Base-by-base conservation (phyloP, 1,284 basidiomycete genomes). In the Cutaneotrichosporon cavernicola region DNA sequence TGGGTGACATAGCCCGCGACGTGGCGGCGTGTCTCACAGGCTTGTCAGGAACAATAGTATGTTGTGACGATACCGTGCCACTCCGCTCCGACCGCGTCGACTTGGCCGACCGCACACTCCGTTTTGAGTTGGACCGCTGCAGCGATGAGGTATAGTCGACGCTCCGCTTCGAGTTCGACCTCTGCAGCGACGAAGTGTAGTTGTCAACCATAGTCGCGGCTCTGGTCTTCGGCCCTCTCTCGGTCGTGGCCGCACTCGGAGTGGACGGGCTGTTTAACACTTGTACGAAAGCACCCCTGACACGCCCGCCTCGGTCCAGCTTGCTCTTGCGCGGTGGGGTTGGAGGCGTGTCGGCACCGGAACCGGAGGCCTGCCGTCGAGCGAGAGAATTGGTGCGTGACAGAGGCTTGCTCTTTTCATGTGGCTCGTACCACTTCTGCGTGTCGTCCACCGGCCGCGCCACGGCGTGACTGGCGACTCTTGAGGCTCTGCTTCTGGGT, bases 251-350 rank as follows among this genome's bases (percentile, higher is more conserved):
- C 21, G 47, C 40, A 30, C 10, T 18, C 8, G 30, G 18, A 8
- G 46, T n/a, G 11, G 32, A 2, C 10, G 21, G 13, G 4, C 13
- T 11, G 46, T 53, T 55, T 43, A 64, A 55, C 21, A 64, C 32
- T 9, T 51, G 40, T 8, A 64, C 18, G 4, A 53, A n/a, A 0
- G 63, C 63, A 13, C 36, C 34, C 2, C 56, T 49, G 22, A 61
- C 59, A 5, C 57, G 56, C n/a, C 62, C 62, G 16, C 53, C 38
- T 2, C 53, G 46, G 22, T 56, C 30, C 6, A 16, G 38, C 11
- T 58, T 26, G 13, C 58, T 18, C 58, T 65, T 65, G 21, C 61
- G 53, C 11, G 65, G 65, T 7, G 60, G 6, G 4, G 58, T 58
- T 5, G 65, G 61, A 22, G 58, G 61, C 1, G 31, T 13, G 34